A percentile compares a stretch with the other conserved stretches of the same genome.
phyloP scores from a whole-genome alignment of 305 asterid genomes.

The Fraxinus floribunda region DNA sequence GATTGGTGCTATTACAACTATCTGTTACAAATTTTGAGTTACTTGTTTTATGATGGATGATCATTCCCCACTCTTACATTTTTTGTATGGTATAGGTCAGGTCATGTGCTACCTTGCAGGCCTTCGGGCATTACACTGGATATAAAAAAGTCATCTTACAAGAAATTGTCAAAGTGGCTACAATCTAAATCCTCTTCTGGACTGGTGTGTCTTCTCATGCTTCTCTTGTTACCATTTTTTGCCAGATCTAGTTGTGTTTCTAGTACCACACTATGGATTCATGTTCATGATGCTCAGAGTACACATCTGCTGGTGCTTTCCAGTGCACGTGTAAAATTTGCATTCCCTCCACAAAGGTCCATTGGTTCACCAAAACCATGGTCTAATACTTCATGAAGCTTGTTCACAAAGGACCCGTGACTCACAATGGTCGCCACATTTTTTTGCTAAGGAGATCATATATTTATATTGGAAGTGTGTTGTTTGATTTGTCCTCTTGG shows the following conservation, averaged over 20 bases:
- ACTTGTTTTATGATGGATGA: conserved; percentile 19
- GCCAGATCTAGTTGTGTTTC: neutral
- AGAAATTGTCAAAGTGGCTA: conserved; percentile 95
- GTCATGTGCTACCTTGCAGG: conserved; percentile 89
- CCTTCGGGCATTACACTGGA: conserved; percentile 76
- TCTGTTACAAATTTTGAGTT: neutral
- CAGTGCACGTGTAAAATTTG: neutral
- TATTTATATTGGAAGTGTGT: neutral
- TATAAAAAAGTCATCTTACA: conserved; percentile 87
- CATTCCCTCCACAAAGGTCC: neutral
- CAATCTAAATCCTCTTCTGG: conserved; percentile 72
- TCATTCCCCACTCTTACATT: conserved; percentile 8
- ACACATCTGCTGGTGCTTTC: neutral
- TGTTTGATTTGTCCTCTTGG: neutral
- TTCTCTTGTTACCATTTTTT: conserved; percentile 10
- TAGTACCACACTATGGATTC: conserved; percentile 3
- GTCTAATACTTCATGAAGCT: neutral
- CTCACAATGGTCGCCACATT: neutral
- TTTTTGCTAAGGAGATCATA: neutral
- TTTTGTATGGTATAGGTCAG: conserved; percentile 66
- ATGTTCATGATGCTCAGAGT: conserved; percentile 9
- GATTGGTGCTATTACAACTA: neutral
- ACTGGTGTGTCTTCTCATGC: conserved; percentile 47
- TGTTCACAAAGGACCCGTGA: neutral
- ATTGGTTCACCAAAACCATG: neutral